Percentiles rank a stretch among this genome's conserved stretches.
These are phyloP conservation scores for Stereum hirsutum DNA, from an alignment of 1,284 basidiomycete genomes.

Conservation along the genomic window DNA sequence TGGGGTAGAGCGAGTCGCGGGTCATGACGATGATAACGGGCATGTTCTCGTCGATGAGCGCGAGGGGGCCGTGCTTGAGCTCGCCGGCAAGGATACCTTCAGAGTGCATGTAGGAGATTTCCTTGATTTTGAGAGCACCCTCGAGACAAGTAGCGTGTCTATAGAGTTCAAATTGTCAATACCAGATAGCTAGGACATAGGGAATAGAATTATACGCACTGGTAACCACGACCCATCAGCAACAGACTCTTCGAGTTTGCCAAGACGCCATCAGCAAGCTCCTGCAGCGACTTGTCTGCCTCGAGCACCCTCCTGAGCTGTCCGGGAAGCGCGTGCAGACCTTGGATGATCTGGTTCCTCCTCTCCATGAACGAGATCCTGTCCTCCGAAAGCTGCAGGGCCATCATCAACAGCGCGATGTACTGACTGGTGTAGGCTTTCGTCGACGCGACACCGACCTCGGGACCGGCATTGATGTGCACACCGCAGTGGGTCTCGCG, in stretches of 20 bases:
- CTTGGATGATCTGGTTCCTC: conserved; percentile 91
- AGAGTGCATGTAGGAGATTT: conserved; percentile 91
- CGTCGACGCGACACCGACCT: conserved; percentile 99
- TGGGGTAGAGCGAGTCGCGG: conserved; percentile 95
- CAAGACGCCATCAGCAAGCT: conserved; percentile 74
- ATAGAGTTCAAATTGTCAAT: background rate
- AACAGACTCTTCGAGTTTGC: conserved; percentile 84
- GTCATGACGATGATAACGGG: conserved; percentile 99
- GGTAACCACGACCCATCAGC: conserved; percentile 98
- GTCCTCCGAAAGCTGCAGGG: conserved; percentile 95
- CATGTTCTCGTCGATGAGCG: conserved; percentile 97
- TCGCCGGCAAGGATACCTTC: conserved; percentile 94
- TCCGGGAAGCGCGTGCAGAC: conserved; percentile 81
- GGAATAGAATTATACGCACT: conserved; percentile 43
- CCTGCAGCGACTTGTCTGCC: conserved; percentile 73
- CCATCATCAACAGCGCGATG: conserved; percentile 97
- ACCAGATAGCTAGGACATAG: background rate
- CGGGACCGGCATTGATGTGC: conserved; percentile 99
- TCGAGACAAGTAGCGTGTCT: conserved; percentile 94
- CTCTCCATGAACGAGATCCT: conserved; percentile 89
- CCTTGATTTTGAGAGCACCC: conserved; percentile 99
- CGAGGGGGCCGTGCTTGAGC: conserved; percentile 97
- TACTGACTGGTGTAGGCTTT: conserved; percentile 99
- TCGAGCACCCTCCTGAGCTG: conserved; percentile 89
- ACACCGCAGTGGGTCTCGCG: conserved; percentile 99